These are phyloP conservation scores for Eucalyptus sideroxylon DNA, from an alignment of 345 rosid species.

Conservation along the genomic window DNA sequence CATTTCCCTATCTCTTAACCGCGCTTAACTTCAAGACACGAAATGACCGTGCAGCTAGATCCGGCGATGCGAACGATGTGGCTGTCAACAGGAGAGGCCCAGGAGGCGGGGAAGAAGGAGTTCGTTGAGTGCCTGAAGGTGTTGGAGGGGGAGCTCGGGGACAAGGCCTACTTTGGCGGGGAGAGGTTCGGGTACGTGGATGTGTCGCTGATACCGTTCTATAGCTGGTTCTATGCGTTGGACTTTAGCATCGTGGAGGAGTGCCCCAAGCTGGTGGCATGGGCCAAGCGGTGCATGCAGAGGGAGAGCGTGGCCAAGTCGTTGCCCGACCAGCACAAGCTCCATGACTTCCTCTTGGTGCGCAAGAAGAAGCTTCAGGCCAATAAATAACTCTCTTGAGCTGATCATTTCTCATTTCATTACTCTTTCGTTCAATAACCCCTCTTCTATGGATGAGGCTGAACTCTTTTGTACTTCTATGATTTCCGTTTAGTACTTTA, in stretches of 20 bases:
- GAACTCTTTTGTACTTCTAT: neutral
- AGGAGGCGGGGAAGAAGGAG: neutral
- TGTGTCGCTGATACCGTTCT: neutral
- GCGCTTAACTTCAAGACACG: neutral
- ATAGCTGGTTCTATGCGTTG: neutral
- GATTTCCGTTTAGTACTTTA: neutral
- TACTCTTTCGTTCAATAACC: neutral
- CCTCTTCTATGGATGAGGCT: neutral
- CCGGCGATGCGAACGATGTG: neutral
- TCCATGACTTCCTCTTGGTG: neutral
- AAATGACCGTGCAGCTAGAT: neutral
- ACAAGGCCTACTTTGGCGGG: slow-evolving; percentile 2
- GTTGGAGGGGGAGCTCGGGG: slow-evolving; percentile 10
- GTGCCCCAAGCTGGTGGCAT: slow-evolving; percentile 5
- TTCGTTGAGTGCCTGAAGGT: neutral
- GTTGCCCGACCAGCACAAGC: neutral
- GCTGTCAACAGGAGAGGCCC: neutral
- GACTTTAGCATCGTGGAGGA: neutral
- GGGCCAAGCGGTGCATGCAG: slow-evolving; percentile 8
- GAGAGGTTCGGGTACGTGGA: slow-evolving; percentile 4
- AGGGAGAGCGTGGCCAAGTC: slow-evolving; percentile 1
- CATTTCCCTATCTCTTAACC: neutral
- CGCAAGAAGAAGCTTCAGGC: neutral
- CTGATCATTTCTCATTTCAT: neutral
- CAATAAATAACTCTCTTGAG: neutral